Evolutionary conservation across 2,329 filamentous ascomycete genomes (phyloP).

Genomic region (Cryphonectria carpinicola): DNA sequence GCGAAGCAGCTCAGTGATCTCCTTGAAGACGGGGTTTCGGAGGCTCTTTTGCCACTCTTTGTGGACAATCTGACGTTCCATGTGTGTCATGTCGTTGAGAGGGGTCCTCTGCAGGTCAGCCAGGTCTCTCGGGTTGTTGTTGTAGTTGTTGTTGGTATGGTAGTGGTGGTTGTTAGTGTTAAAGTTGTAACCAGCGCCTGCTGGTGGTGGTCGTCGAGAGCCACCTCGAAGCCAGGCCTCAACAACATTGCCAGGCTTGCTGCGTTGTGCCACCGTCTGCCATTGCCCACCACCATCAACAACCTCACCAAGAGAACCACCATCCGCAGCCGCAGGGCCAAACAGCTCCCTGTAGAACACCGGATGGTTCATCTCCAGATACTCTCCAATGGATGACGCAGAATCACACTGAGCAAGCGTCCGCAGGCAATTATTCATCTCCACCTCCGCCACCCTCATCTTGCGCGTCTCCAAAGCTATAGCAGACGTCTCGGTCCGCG

Average conservation of each 20-base stretch:
- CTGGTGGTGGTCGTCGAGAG: not conserved
- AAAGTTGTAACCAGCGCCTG: slow-evolving; percentile 16
- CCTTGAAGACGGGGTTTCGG: slow-evolving; percentile 30
- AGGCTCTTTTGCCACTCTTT: slow-evolving; percentile 37
- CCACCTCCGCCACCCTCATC: not conserved
- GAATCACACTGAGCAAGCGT: not conserved
- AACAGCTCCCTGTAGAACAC: slow-evolving; percentile 36
- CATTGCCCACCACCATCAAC: slow-evolving; percentile 22
- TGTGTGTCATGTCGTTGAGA: slow-evolving; percentile 31
- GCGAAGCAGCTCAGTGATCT: slow-evolving; percentile 18
- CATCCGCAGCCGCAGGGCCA: slow-evolving; percentile 31
- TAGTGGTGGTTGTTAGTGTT: not conserved
- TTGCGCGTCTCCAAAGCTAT: not conserved
- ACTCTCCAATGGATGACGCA: slow-evolving; percentile 26
- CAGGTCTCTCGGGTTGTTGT: not conserved
- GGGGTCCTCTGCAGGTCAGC: slow-evolving; percentile 8
- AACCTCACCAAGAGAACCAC: not conserved
- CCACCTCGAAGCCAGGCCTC: slow-evolving; percentile 32
- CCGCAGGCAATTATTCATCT: not conserved
- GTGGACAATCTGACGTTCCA: slow-evolving; percentile 36
- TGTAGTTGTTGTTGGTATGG: not conserved
- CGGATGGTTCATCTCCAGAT: slow-evolving; percentile 31
- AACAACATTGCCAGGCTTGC: slow-evolving; percentile 27
- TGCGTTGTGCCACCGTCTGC: slow-evolving; percentile 32
- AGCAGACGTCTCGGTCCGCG: slow-evolving; percentile 42